Evolutionary conservation across 2,329 filamentous ascomycete species (phyloP), one percentile per base, ranked within the genome.

Genomic region (Ophidiomyces ophidiicola): DNA sequence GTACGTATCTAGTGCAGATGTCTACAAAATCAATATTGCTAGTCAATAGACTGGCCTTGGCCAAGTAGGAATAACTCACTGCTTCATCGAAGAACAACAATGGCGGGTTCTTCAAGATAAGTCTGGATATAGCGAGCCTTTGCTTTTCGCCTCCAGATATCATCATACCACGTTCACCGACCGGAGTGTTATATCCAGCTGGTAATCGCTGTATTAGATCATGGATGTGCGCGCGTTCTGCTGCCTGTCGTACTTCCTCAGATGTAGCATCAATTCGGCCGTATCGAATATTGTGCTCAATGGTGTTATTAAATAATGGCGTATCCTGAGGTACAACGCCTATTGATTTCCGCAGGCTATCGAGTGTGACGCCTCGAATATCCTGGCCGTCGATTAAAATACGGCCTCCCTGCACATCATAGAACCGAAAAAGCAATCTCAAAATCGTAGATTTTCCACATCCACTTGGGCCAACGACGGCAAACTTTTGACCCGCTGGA

Each of bases 321-420:
- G 90, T 96, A 51, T 98, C 90, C 58, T 98, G 92, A 0, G 90
- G 90, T 0, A 98, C 90, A 11, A 98, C 88, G 15, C 90, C 90
- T 47, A 98, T 96, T 2, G 82, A 74, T 47, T 75, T 76, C 5
- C 90, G 78, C 19, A 98, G 67, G 24, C 82, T 92, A 38, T 92
- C 84, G 1, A 96, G 61, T 7, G 71, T 78, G 1, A 98, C 80
- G 43, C 84, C 72, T 28, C 83, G 80, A 48, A 98, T 77, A 56
- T 98, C 87, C 56, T 98, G 90, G 37, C 81, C 86, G 53, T 98
- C 90, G 44, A 98, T 84, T 30, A 88, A 66, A 52, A 98, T 93
- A 39, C 81, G 77, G 1, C 90, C 90, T 25, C 68, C 66, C 51
- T 94, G 80, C 0, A 84, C 78, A 53, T 98, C 90, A 59, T 96